Percentiles rank a stretch among this genome's conserved stretches.
Evolutionary conservation across 345 rosid genomes (phyloP).

Genomic region (Eucalyptus marginata): DNA sequence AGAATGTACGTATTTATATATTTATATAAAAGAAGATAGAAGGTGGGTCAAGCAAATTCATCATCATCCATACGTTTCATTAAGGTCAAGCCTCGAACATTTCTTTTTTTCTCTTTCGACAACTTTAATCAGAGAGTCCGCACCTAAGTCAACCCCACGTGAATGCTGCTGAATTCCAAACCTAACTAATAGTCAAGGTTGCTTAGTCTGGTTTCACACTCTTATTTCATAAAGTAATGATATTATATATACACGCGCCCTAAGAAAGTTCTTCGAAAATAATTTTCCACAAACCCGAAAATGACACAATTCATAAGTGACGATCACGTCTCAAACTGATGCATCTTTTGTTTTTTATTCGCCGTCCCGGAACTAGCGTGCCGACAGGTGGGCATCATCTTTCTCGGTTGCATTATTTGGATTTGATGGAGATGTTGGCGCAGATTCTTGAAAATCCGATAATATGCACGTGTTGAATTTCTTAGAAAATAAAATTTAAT

Average conservation of each 20-base stretch:
- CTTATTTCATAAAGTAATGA: neutral
- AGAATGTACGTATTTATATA: too few relatives aligned
- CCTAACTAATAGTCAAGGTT: neutral
- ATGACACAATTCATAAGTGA: neutral
- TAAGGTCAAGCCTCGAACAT: neutral
- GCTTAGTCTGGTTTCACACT: neutral
- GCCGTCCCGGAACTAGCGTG: neutral
- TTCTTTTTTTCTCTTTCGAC: neutral
- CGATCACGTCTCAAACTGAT: neutral
- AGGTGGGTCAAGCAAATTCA: neutral
- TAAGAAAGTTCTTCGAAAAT: neutral
- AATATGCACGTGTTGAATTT: neutral
- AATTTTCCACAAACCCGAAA: neutral
- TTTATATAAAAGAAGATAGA: neutral
- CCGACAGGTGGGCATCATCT: neutral
- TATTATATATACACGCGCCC: fast-evolving
- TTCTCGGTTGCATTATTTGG: neutral
- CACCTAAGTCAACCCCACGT: neutral
- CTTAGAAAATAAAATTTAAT: neutral
- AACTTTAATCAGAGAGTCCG: neutral
- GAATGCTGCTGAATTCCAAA: neutral
- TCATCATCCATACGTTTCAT: neutral
- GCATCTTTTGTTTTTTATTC: neutral
- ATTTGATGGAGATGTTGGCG: neutral
- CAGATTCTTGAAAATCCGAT: neutral